Conservation (phyloP, 2,329 filamentous ascomycete species). For the Pseudogymnoascus sp. region DNA sequence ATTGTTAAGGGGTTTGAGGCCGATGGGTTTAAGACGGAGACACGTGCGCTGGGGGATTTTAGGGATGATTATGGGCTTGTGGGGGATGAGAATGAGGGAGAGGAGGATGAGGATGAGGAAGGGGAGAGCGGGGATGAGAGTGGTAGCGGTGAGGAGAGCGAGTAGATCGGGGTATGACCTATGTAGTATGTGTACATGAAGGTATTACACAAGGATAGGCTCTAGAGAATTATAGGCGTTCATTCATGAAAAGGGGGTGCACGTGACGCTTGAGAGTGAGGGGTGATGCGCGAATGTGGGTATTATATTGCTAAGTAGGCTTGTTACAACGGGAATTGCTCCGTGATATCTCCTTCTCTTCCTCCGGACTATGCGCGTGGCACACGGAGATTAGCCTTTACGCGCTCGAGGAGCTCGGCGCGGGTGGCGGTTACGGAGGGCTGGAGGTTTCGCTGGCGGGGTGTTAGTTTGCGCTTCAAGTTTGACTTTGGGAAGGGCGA, state of each 20-base stretch:
- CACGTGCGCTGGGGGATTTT: constrained; percentile 69
- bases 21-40: constrained; percentile 71
- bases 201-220: neutral
- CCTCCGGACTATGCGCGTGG: constrained; percentile 19
- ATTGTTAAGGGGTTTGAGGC: constrained; percentile 67
- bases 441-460: constrained; percentile 52
- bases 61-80: constrained; percentile 83
- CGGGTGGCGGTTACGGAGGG: constrained; percentile 51
- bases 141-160: constrained; percentile 11
- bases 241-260: neutral
- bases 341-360: neutral
- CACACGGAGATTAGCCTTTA: constrained; percentile 59
- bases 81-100: constrained; percentile 50
- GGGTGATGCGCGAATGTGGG: neutral
- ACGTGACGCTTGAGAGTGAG: neutral
- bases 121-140: constrained; percentile 19
- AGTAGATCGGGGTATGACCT: neutral
- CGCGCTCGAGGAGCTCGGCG: constrained; percentile 59
- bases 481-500: constrained; percentile 12
- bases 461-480: neutral
- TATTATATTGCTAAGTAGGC: constrained; percentile 2
- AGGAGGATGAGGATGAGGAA: constrained; percentile 28
- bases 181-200: constrained; percentile 1
- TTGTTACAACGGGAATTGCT: neutral
- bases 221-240: neutral